Evolutionary conservation across 768 basidiomycete species (phyloP), one percentile per base, ranked within the genome.

Genomic region (Suillus placidus): DNA sequence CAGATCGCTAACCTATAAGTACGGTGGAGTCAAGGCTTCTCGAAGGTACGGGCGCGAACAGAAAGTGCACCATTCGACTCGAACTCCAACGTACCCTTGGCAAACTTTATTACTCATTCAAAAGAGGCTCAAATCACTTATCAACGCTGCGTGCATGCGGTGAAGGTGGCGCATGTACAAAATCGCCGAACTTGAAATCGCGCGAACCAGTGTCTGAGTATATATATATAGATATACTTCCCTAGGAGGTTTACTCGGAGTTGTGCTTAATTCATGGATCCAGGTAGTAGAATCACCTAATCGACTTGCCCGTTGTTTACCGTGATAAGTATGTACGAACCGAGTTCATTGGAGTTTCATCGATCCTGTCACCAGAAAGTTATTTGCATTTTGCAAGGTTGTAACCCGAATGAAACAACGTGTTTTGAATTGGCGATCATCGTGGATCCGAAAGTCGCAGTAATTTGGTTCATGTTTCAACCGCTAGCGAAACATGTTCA

Each of bases 11-110:
- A n/a, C 32, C 34, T 58, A 26, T 42, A 42, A 60, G 57, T 10
- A 30, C 38, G 38, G 16, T 30, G 37, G 23, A 38, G 57, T 30
- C 23, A 37, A 57, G 8, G 35, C 56, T 57, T 57, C 56, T 57
- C 56, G 56, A 38, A 57, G 56, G 35, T 57, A 38, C 58, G 40
- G 58, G 58, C 58, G 58, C 40, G 58, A 60, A 42, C 58, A 42
- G 58, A 38, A 60, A 40, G 57, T 26, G 38, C 3, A 30, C 18
- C 20, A 30, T 18, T 58, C 6, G 37, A 37, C 18, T 57, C n/a
- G 23, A 38, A 26, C 20, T 20, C 6, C 32, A 13, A 34, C 6
- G 3, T 13, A 55, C 32, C 20, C 32, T 34, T 34, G 54, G 54
- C 54, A 35, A 55, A 55, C 54, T 55, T 14, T 55, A 55, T 55